Conservation (phyloP, 169 alveolate genomes). For the Amoebophrya sp. region DNA sequence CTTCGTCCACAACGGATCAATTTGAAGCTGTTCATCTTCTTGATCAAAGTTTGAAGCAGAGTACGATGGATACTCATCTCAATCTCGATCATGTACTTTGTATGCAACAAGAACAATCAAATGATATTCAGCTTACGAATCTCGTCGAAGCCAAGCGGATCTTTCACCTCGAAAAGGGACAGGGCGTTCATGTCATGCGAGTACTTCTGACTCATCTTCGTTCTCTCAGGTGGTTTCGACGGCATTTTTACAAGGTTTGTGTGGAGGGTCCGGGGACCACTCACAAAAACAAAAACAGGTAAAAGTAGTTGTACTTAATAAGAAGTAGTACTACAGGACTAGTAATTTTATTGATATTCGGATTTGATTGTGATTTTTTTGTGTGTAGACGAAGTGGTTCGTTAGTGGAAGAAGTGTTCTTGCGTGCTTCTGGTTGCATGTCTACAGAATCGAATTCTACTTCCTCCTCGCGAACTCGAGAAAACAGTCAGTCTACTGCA, state of each 20-base stretch:
- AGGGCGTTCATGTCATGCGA: background rate
- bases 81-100: no score
- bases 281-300: background rate
- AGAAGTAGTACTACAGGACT: background rate
- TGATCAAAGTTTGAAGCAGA: no score
- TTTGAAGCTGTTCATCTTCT: background rate
- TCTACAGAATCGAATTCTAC: no score
- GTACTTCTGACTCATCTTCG: constrained; percentile 19
- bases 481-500: no score
- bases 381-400: no score
- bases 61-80: no score
- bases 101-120: no score
- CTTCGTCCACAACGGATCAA: background rate
- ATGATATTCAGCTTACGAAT: no score
- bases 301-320: background rate
- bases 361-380: no score
- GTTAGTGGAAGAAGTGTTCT: no score
- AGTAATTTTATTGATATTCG: background rate
- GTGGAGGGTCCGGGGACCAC: background rate
- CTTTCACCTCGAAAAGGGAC: background rate
- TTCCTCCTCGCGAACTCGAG: no score
- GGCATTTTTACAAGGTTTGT: background rate
- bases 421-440: no score
- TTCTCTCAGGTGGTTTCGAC: background rate
- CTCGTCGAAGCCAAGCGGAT: constrained; percentile 2